Evolutionary conservation across 2,329 filamentous ascomycete genomes (phyloP), one percentile per base, ranked within the genome.

Genomic region (Trichoderma koningii): DNA sequence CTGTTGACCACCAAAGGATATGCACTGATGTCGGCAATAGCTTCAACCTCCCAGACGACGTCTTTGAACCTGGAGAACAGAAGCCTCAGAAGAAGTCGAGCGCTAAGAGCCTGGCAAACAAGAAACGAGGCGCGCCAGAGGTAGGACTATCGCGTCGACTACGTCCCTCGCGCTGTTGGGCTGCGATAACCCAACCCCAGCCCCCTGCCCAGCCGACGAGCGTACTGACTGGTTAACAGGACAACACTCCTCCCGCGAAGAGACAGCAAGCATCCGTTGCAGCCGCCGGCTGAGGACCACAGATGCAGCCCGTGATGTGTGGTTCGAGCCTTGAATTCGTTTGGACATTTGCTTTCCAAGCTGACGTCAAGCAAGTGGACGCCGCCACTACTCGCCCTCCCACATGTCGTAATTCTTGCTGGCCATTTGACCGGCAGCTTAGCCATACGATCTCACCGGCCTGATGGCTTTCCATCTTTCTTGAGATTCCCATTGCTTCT

Each of bases 1-100:
- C 50, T 47, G 21, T 26, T 14, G n/a, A 42, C 23, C 17, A 17
- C 19, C 38, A 50, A 50, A 26, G 41, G 47, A 45, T 41, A 65
- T 64, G 45, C 53, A 64, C 64, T 67, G 9, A 70, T 68, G 44
- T 45, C 21, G 55, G n/a, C 48, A 72, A 97, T 72, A 97, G 93
- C 77, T 91, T 91, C 75, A 88, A 93, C 73, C 84, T 99, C 28
- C 95, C 95, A 30, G 88, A 92, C 66, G 94, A 99, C 76, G 88
- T 98, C 2, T 99, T 99, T 74, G 84, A 88, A 55, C 80, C 88
- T 26, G 91, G 91, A 72, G 95, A 99, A 77, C 80, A 81, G 56
- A 90, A 87, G 71, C 91, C 91, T 5, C 85, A 83, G 73, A 87
- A 80, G 77, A 88, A 85, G 76, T 81, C 73, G 57, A 65, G 55